phyloP scores from a whole-genome alignment of 805 yeast species.

The Schizosaccharomyces cryophilus region DNA sequence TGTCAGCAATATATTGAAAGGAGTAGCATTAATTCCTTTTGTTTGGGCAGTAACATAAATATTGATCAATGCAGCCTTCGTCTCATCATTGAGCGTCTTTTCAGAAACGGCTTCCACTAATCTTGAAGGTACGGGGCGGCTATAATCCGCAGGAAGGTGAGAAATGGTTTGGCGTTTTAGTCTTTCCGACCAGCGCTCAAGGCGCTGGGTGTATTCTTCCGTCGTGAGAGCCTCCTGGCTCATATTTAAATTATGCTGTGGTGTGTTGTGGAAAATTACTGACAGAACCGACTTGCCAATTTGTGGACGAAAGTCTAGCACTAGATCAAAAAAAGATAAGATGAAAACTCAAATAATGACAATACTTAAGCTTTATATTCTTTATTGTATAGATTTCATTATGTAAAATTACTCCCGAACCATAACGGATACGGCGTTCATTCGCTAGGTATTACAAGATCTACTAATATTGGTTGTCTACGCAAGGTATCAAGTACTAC shows the following conservation, averaged over 20 bases:
- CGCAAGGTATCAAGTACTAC: no score
- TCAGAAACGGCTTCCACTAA: background rate
- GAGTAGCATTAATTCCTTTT: slow-evolving; percentile 4
- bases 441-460: no score
- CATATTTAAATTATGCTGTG: background rate
- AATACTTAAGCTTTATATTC: no score
- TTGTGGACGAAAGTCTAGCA: no score
- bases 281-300: no score
- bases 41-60: background rate
- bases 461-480: no score
- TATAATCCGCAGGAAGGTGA: slow-evolving; percentile 1
- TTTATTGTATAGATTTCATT: no score
- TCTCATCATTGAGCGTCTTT: background rate
- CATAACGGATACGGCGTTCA: no score
- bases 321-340: no score
- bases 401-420: no score
- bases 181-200: background rate
- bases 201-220: background rate
- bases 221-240: background rate
- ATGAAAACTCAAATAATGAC: no score
- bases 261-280: background rate
- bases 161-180: background rate
- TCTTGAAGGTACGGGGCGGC: background rate
- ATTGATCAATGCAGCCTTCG: background rate
- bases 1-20: slow-evolving; percentile 27